phyloP scores from a whole-genome alignment of 176 grass and related monocot genomes.

The Eragrostis nindensis region DNA sequence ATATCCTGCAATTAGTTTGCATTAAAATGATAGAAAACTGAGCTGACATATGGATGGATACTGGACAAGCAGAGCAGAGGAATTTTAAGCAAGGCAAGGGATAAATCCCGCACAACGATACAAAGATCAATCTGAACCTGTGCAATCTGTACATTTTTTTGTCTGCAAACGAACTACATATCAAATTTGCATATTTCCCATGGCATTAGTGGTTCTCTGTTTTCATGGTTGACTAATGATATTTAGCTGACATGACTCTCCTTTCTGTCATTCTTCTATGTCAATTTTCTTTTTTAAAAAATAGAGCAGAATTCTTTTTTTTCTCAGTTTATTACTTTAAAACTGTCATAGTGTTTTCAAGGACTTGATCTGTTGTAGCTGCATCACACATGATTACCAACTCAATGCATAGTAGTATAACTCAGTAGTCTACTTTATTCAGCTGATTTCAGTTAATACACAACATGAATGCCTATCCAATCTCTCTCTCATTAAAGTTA shows the following conservation, averaged over 20 bases:
- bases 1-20: background rate
- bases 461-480: background rate
- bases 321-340: conserved; percentile 1
- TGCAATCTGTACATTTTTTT: background rate
- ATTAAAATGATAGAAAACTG: background rate
- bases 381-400: background rate
- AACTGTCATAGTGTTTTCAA: background rate
- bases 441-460: background rate
- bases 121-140: background rate
- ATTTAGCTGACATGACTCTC: background rate
- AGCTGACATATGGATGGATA: background rate
- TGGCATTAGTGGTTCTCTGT: background rate
- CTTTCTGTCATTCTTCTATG: background rate
- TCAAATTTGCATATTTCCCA: background rate
- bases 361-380: background rate
- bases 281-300: background rate
- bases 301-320: background rate
- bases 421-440: conserved; percentile 15
- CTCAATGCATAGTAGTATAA: conserved; percentile 7
- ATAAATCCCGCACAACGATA: background rate
- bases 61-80: background rate
- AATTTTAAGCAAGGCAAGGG: background rate
- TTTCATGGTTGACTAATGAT: background rate
- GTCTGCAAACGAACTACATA: too few relatives aligned
- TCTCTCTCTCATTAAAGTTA: conserved; percentile 22